Evolutionary conservation across 805 yeast species (phyloP).

Genomic region (Candida dajiaensis): DNA sequence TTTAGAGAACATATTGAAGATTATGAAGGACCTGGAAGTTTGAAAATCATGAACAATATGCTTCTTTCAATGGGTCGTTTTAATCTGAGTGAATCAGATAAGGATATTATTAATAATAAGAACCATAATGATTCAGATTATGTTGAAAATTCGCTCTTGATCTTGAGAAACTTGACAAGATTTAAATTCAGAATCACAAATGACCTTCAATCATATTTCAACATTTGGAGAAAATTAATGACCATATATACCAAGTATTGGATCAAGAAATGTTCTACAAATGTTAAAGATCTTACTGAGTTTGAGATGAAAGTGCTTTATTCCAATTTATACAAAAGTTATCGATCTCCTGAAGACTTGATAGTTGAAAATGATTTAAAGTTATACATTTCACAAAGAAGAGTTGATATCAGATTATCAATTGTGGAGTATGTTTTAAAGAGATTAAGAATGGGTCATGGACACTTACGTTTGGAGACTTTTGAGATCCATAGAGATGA

Average conservation of each 20-base stretch:
- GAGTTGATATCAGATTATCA: not conserved
- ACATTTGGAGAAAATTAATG: slow-evolving; percentile 6
- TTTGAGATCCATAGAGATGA: not conserved
- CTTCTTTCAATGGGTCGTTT: slow-evolving; percentile 1
- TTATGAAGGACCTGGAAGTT: not conserved
- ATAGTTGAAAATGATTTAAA: slow-evolving; percentile 3
- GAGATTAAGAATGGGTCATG: not conserved
- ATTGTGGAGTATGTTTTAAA: not conserved
- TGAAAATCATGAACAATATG: not conserved
- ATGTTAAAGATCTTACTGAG: not conserved
- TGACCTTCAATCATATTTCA: not conserved
- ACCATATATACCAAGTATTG: not conserved
- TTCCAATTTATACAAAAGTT: slow-evolving; percentile 1
- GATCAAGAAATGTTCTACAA: not conserved
- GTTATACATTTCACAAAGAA: slow-evolving; percentile 1
- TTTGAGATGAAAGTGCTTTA: slow-evolving; percentile 5
- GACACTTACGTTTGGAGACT: not conserved
- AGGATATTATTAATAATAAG: not conserved
- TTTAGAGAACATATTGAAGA: not conserved
- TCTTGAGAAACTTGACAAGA: not conserved
- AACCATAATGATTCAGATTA: not conserved
- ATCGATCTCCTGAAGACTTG: not conserved
- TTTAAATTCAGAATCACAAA: not conserved
- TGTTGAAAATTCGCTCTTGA: not conserved
- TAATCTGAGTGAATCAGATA: not conserved